Evolutionary conservation across 2,329 filamentous ascomycete genomes (phyloP), one percentile per base, ranked within the genome.

Genomic region (Fusarium udum): DNA sequence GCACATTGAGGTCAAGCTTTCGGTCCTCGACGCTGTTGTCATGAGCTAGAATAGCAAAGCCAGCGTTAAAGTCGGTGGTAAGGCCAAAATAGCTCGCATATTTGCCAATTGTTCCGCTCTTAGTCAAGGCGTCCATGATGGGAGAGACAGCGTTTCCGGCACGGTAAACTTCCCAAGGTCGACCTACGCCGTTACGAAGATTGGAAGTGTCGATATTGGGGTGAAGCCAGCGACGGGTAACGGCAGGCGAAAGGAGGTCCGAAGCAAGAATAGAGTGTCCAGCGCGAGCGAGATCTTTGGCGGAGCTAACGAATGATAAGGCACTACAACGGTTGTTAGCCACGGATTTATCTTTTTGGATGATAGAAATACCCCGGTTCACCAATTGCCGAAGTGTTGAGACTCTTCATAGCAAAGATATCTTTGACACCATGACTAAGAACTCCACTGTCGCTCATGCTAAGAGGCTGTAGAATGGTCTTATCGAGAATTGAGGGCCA

Each of bases 131-230:
- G 24, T 81, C 76, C 0, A 80, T 7, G 1, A 81, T 71, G 0
- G 78, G 75, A 0, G 72, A 74, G 20, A 75, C 76, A 18, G 71
- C 59, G 5, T 69, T 49, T 1, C 76, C 75, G 0, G 79, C 76
- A 20, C 77, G 79, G 49, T 80, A 81, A 3, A 81, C 73, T 55
- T 82, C 80, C 80, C 80, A 82, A 1, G 80, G 80, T 11, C 73
- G 69, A 2, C 80, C 80, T 9, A 80, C 80, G 5, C 78, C 78
- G 43, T 82, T 82, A 31, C 80, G 80, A 4, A 82, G 64, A 61
- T 82, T 82, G 3, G 80, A 81, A 8, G 80, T 81, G 31, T 80
- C 78, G 31, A 58, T 64, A 20, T 73, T 62, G 6, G 78, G 71
- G 16, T 75, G 78, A 1, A 82, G 75, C 80, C 80, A 82, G 39